Evolutionary conservation across 2,329 filamentous ascomycete species (phyloP).

Genomic region (Claviceps pusilla): DNA sequence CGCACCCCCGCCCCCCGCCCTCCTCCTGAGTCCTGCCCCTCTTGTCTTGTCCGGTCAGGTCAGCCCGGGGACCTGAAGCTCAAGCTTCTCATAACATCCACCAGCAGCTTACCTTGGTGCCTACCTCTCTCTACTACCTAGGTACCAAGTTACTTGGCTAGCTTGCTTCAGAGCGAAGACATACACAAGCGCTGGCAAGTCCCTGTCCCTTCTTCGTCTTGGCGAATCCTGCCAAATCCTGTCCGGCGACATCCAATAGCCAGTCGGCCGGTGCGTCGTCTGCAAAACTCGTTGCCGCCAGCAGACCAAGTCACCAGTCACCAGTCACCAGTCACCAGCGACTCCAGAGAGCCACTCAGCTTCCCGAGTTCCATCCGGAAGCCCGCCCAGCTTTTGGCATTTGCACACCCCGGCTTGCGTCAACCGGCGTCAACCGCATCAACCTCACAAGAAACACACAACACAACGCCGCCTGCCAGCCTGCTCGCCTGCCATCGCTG

Average conservation of each 20-base stretch:
- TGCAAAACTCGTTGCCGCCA: slow-evolving; percentile 13
- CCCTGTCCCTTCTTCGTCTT: not conserved
- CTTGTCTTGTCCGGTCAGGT: not conserved
- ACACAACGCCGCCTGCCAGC: not conserved
- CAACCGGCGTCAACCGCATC: not conserved
- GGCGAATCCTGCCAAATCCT: not conserved
- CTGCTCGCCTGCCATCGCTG: not conserved
- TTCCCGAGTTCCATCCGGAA: slow-evolving; percentile 1
- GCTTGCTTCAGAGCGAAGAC: no score
- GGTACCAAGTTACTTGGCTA: no score
- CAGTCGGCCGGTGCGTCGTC: slow-evolving; percentile 11
- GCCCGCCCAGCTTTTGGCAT: not conserved
- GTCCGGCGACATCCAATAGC: slow-evolving; percentile 6
- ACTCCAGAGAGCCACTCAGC: not conserved
- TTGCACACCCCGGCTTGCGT: slow-evolving; percentile 2
- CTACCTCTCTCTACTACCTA: no score
- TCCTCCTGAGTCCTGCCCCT: no score
- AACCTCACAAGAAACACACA: slow-evolving; percentile 5
- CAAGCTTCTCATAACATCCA: not conserved
- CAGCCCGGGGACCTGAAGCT: not conserved
- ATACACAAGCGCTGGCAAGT: not conserved
- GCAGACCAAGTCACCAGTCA: not conserved
- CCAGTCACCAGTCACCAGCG: not conserved
- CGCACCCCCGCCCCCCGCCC: not conserved
- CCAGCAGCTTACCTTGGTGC: no score